Base-by-base conservation (phyloP, 2,329 filamentous ascomycete genomes). In the Calonectria pauciramosa region DNA sequence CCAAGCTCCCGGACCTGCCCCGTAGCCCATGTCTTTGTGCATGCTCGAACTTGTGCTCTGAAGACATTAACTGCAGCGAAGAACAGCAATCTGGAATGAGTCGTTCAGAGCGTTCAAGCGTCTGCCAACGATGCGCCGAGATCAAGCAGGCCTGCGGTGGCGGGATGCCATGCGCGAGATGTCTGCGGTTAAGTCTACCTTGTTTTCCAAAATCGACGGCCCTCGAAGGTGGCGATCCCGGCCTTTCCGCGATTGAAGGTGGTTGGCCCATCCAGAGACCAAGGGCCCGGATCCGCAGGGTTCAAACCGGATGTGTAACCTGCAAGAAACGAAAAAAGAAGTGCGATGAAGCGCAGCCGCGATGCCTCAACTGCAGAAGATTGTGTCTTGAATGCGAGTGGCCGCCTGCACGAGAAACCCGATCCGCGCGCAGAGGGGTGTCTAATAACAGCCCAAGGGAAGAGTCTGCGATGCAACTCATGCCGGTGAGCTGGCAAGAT, bases 271-370 rank as follows among this genome's bases (percentile, higher is more conserved):
- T 74, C 8, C 78, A 83, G n/a, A 56, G 78, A 36, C 82, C 83
- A 70, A 85, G 83, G 75, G 83, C 82, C 6, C 81, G 80, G 49
- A 85, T 84, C 47, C 78, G 82, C 10, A 78, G 83, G 38, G 83
- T 84, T 5, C 83, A 85, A 78, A 85, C 84, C 38, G 87, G 87
- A 16, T 88, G 87, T 76, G 75, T 86, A 66, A 87, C 86, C 75
- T 88, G 86, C 79, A 86, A 87, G 77, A 82, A 82, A 32, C 84
- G 87, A 56, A 88, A 88, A 82, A 88, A 88, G 83, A 88, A 88
- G 78, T 88, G 87, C 79, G 86, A 88, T 73, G 87, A 88, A 79
- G 80, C 78, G 13, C 87, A 87, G 75, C 87, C 87, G 2, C 82
- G 83, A 52, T 88, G 86, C 74, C 82, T 82, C 38, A 83, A 85